These are phyloP conservation scores for Flaveria ramosissima DNA, from an alignment of 129 eudicot genomes.

Conservation along the genomic window DNA sequence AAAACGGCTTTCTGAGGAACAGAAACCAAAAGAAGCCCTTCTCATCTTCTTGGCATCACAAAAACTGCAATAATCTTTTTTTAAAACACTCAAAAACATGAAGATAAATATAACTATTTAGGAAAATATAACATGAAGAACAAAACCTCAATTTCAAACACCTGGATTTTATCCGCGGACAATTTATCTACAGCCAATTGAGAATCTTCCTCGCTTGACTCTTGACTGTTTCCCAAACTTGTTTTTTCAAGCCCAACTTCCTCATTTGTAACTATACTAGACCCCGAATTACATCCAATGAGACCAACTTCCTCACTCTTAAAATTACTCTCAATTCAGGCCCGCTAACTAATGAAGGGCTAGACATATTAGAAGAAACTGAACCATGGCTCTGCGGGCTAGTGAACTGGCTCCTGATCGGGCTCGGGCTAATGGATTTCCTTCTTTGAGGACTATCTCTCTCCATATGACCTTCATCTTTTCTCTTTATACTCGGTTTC, in stretches of 20 bases:
- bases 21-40: conserved; percentile 22
- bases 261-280: conserved; percentile 19
- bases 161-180: conserved; percentile 29
- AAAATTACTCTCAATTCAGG: conserved; percentile 8
- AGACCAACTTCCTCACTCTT: conserved; percentile 6
- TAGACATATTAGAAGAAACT: conserved; percentile 46
- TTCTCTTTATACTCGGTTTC: conserved; percentile 50
- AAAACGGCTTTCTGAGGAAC: conserved; percentile 27
- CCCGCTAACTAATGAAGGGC: conserved; percentile 10
- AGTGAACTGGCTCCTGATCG: conserved; percentile 31
- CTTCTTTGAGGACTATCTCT: conserved; percentile 49
- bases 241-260: conserved; percentile 17
- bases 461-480: conserved; percentile 40
- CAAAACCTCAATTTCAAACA: conserved; percentile 59
- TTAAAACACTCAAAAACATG: conserved; percentile 5
- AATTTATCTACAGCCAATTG: conserved; percentile 38
- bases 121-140: not conserved
- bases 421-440: conserved; percentile 46
- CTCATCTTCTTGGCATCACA: conserved; percentile 34
- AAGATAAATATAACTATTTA: conserved; percentile 1
- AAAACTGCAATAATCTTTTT: conserved; percentile 27
- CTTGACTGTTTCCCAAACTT: not conserved
- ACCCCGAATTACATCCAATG: not conserved
- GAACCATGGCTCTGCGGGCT: conserved; percentile 50
- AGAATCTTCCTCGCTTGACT: conserved; percentile 29